Conservation (phyloP, 495 filamentous ascomycete genomes). For the Clohesyomyces aquaticus region DNA sequence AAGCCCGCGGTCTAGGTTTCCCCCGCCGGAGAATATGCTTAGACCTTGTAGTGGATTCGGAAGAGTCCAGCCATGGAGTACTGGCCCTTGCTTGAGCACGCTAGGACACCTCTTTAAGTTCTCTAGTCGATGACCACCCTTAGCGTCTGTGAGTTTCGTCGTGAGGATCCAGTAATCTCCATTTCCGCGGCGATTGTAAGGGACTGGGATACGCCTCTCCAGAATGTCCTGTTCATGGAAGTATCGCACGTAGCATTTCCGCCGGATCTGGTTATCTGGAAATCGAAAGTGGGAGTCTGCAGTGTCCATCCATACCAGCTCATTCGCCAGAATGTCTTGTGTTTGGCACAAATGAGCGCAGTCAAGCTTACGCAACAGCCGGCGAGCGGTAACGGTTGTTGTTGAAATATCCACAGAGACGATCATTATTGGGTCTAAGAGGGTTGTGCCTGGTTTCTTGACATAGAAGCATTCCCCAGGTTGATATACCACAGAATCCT, state of each 20-base stretch:
- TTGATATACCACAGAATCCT: no score
- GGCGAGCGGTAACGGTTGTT: constrained; percentile 50
- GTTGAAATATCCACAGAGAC: constrained; percentile 49
- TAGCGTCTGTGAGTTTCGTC: neutral
- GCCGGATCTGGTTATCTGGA: constrained; percentile 52
- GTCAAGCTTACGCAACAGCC: constrained; percentile 52
- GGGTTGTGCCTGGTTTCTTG: constrained; percentile 11
- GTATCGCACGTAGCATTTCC: constrained; percentile 63
- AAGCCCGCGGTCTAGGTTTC: constrained; percentile 72
- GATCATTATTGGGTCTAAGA: constrained; percentile 62
- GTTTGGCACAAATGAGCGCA: constrained; percentile 17
- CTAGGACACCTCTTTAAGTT: neutral
- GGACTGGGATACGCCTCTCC: constrained; percentile 55
- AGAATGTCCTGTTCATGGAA: constrained; percentile 47
- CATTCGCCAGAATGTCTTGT: constrained; percentile 56
- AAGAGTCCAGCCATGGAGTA: constrained; percentile 44
- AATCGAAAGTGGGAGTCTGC: no score
- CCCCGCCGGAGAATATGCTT: constrained; percentile 74
- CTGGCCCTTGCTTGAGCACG: constrained; percentile 60
- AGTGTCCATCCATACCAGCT: constrained; percentile 67
- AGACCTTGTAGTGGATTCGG: constrained; percentile 56
- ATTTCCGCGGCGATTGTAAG: constrained; percentile 65
- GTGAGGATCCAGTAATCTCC: constrained; percentile 63
- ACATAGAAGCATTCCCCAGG: constrained; percentile 62
- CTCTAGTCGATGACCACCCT: neutral